These are phyloP conservation scores for Raffaelea ambrosiae DNA, from an alignment of 2,329 filamentous ascomycete species.

Conservation along the genomic window DNA sequence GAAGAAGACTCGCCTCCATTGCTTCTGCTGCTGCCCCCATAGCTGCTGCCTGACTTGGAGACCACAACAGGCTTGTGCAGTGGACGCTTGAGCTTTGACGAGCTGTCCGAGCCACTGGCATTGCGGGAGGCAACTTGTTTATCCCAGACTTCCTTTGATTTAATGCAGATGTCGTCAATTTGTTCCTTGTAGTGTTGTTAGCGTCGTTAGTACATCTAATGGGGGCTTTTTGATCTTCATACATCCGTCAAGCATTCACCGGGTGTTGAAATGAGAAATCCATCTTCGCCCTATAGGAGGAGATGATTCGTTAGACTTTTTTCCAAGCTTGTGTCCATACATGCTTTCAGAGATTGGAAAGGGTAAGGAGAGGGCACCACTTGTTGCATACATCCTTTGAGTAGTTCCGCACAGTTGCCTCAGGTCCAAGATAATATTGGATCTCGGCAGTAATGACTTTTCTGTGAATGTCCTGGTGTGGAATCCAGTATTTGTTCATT, in stretches of 20 bases:
- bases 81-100: constrained; percentile 40
- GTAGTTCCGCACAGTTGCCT: constrained; percentile 48
- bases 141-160: constrained; percentile 51
- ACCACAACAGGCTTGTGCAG: constrained; percentile 48
- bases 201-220: neutral
- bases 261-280: constrained; percentile 50
- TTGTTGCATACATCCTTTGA: constrained; percentile 47
- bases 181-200: constrained; percentile 36
- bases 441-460: constrained; percentile 51
- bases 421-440: constrained; percentile 49
- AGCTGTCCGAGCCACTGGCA: constrained; percentile 33
- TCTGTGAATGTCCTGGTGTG: constrained; percentile 50
- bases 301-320: too few relatives aligned
- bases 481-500: constrained; percentile 55
- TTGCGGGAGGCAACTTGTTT: constrained; percentile 43
- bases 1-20: neutral
- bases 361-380: neutral
- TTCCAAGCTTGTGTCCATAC: constrained; percentile 1
- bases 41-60: constrained; percentile 24
- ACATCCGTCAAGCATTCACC: constrained; percentile 52
- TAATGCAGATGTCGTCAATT: constrained; percentile 54
- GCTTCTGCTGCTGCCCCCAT: constrained; percentile 22
- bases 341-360: constrained; percentile 3
- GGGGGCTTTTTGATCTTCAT: constrained; percentile 20
- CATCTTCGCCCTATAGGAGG: constrained; percentile 50